Percentiles rank a stretch among this genome's conserved stretches.
These are phyloP conservation scores for Logfia minima DNA, from an alignment of 129 eudicot genomes.

Conservation along the genomic window DNA sequence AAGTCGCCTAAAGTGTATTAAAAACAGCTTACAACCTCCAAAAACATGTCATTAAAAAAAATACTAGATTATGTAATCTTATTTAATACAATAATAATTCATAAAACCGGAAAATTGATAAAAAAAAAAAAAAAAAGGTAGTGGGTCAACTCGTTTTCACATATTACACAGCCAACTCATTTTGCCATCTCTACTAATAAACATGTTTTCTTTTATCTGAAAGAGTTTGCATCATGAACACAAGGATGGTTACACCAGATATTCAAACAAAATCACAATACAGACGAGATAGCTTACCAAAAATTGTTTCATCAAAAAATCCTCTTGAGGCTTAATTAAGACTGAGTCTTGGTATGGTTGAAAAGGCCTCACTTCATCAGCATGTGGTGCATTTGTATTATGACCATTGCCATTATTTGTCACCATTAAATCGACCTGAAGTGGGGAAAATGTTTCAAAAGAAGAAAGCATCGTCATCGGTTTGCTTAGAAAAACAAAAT, in stretches of 20 bases:
- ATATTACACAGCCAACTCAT: neutral
- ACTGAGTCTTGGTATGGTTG: too few species aligned
- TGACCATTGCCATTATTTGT: constrained; percentile 9
- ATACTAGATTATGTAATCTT: neutral
- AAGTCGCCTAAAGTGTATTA: neutral
- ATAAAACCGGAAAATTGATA: too few species aligned
- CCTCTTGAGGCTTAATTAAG: neutral
- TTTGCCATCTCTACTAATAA: neutral
- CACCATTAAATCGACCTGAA: constrained; percentile 7
- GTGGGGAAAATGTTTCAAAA: constrained; percentile 34
- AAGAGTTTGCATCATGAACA: neutral
- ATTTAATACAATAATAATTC: too few species aligned
- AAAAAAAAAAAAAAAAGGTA: neutral
- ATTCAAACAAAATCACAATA: neutral
- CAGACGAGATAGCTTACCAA: neutral
- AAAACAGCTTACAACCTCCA: too few species aligned
- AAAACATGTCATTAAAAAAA: too few species aligned
- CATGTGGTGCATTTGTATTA: neutral
- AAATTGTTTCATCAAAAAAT: neutral
- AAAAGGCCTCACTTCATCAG: neutral
- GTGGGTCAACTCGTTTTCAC: neutral
- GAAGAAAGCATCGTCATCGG: constrained; percentile 28
- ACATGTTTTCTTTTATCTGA: neutral
- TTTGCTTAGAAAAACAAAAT: constrained; percentile 29
- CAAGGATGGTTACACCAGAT: neutral